A percentile compares a stretch with the other conserved stretches of the same genome.
Conservation (phyloP, 305 asterid genomes). For the Fraxinus baroniana region DNA sequence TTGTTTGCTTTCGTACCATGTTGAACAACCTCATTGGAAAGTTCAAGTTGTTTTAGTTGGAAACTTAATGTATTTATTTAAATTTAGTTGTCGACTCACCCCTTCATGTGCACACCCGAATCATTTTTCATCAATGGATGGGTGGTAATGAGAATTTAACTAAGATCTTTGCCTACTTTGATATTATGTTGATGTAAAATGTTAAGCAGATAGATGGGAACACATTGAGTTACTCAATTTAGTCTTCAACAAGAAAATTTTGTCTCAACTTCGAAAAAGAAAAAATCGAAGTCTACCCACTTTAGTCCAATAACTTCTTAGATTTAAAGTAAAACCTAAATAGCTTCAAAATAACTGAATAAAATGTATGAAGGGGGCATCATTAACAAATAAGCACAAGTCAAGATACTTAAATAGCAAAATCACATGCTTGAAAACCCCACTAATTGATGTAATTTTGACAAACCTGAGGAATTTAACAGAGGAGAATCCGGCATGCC, state of each 20-base stretch:
- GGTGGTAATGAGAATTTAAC: neutral
- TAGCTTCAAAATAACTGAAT: neutral
- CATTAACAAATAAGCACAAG: neutral
- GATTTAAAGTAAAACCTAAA: neutral
- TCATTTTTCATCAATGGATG: neutral
- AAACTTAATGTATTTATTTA: neutral
- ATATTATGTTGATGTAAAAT: neutral
- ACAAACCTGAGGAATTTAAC: conserved; percentile 75
- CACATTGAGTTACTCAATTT: neutral
- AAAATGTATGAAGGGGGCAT: neutral
- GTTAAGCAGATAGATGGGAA: neutral
- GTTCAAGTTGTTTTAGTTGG: neutral
- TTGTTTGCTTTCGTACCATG: neutral
- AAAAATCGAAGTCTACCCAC: neutral
- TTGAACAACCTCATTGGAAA: neutral
- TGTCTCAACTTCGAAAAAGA: neutral
- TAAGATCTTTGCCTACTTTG: neutral
- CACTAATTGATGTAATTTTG: neutral
- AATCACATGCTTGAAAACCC: neutral
- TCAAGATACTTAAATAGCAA: neutral
- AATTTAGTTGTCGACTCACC: neutral
- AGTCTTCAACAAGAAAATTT: neutral
- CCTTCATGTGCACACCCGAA: neutral
- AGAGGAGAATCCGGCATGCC: conserved; percentile 91
- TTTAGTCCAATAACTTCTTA: neutral